Base-by-base conservation (phyloP, 768 basidiomycete species). In the Mycena amicta region DNA sequence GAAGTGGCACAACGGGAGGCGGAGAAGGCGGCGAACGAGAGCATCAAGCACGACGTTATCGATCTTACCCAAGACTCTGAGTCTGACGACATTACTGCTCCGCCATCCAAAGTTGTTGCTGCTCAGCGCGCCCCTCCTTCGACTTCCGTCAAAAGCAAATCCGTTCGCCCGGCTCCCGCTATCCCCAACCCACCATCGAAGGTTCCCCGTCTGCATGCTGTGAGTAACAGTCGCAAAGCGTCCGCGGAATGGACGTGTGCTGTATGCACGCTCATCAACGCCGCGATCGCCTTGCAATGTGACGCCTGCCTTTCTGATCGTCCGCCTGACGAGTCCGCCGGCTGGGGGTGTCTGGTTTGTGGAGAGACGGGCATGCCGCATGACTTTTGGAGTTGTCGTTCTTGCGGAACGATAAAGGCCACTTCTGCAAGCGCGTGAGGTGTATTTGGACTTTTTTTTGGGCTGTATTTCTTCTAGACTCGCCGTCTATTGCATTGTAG, bases 371-470 rank as follows among this genome's bases (percentile, higher is more conserved):
- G 81, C 25, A 88, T 86, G 70, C 79, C 82, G 2, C 81, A 83
- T 60, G 79, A 85, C 22, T 81, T 85, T 59, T 94, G 89, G 91
- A 87, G 85, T 49, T 95, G 93, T 75, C 71, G 73, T 16, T 81
- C 78, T 54, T 95, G 92, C 68, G 91, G 91, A 16, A 73, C 76
- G 20, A 78, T 93, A 52, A 92, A 92, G 61, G 55, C 67, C 20
- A 63, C 52, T 15, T 78, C 74, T 61, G 22, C 43, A 18, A 37
- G 33, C 8, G 33, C 8, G 8, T 37, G 33, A 37, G 33, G 33
- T 8, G 33, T 37, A 18, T 8, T 37, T 37, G 8, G 33, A 37
- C 33, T 37, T 8, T 37, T 8, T 8, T 37, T 37, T 37, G 18
- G 33, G 18, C 33, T 37, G 33, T n/a, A n/a, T n/a, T n/a, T n/a